Base-by-base conservation (phyloP, 352 stramenopile species). In the Pythium coloratum region DNA sequence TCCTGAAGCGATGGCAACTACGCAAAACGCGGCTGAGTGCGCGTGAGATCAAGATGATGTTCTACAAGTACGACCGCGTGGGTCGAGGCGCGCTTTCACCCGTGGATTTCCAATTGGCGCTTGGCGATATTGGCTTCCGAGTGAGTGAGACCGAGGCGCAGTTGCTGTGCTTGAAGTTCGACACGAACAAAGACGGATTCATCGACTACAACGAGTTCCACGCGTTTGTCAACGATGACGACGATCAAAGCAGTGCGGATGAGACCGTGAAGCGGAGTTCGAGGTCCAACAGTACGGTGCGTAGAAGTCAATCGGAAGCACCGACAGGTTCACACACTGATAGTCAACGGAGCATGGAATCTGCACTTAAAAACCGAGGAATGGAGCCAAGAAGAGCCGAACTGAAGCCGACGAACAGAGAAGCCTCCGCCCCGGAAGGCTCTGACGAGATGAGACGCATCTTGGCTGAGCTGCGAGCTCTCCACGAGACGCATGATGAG, bases 191-290 rank as follows among this genome's bases (percentile, higher is more conserved):
- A 50, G 80, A 88, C 55, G 82, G 75, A 5, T 84, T 70, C 64
- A 80, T 92, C 38, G 77, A 90, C 71, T 91, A 91, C 51, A 66
- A 80, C 59, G 73, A 80, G 32, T 89, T 93, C 57, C 68, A 82
- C 50, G 63, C 69, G n/a, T 91, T 81, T 61, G 66, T 86, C 3
- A 76, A 74, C 47, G 53, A 30, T 30, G 28, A 70, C 24, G 51
- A 16, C 26, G 24, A 50, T 20, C 3, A 63, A 32, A 7, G 13
- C 16, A 13, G 10, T 62, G n/a, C 30, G 18, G 14, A 51, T 14
- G 13, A 33, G 9, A 32, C 26, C 47, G 5, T 24, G 40, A 30
- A 24, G 20, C n/a, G 8, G 14, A 18, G 24, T 26, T 7, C 34
- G 36, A n/a, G 28, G 53, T 28, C 30, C 1, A 26, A 32, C 33